phyloP scores from a whole-genome alignment of 2,329 filamentous ascomycete genomes.

The Juglanconis oblonga region DNA sequence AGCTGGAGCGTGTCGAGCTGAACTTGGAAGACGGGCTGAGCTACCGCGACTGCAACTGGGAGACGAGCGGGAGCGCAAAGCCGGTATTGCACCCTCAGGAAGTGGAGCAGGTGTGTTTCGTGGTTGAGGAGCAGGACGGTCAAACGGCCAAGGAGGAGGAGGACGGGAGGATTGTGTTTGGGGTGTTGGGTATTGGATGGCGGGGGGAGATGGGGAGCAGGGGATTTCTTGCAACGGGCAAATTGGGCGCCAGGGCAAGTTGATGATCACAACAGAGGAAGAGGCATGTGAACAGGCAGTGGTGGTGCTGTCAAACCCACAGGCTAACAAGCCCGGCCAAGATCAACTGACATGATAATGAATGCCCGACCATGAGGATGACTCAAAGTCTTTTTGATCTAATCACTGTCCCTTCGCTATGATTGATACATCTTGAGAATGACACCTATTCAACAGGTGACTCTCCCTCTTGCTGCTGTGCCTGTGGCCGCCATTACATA shows the following conservation, averaged over 20 bases:
- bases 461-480: not conserved
- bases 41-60: constrained; percentile 58
- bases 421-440: constrained; percentile 1
- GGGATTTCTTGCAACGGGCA: constrained; percentile 84
- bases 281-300: no score
- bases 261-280: no score
- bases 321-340: no score
- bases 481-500: constrained; percentile 7
- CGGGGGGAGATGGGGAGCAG: constrained; percentile 83
- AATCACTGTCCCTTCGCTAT: constrained; percentile 7
- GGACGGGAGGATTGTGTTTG: constrained; percentile 66
- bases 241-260: constrained; percentile 56
- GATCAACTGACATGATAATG: not conserved
- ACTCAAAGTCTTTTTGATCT: constrained; percentile 3
- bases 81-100: constrained; percentile 61
- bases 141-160: constrained; percentile 44
- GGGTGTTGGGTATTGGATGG: constrained; percentile 85
- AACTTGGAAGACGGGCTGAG: constrained; percentile 50
- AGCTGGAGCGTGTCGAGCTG: constrained; percentile 65
- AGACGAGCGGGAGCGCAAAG: constrained; percentile 37
- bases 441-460: constrained; percentile 13
- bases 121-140: constrained; percentile 46
- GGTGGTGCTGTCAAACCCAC: no score
- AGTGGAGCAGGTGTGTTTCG: constrained; percentile 64
- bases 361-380: not conserved